These are phyloP conservation scores for Sarocladium strictum DNA, from an alignment of 2,329 filamentous ascomycete species.

Conservation along the genomic window DNA sequence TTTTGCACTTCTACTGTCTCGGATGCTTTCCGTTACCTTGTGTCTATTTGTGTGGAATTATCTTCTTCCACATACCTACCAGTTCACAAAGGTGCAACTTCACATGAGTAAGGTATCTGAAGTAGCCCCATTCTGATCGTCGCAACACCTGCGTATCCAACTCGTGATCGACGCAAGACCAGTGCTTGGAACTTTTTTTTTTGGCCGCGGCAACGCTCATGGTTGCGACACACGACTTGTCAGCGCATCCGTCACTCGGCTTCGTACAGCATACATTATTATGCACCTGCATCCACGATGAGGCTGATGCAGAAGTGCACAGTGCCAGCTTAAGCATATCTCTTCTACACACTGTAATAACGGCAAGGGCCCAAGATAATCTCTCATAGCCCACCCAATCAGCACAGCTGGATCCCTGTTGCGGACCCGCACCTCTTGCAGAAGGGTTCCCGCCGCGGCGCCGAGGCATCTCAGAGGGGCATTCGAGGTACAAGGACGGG, in stretches of 20 bases:
- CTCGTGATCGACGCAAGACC: too few relatives aligned
- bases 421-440: neutral
- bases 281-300: neutral
- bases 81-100: neutral
- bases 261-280: neutral
- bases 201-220: too few relatives aligned
- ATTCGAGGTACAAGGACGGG: neutral
- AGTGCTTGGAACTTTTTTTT: too few relatives aligned
- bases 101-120: neutral
- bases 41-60: neutral
- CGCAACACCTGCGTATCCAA: too few relatives aligned
- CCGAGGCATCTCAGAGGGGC: conserved; percentile 1
- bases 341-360: neutral
- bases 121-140: too few relatives aligned
- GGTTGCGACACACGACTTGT: neutral
- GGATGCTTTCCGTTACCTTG: neutral
- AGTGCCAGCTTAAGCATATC: neutral
- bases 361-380: neutral
- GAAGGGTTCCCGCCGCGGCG: conserved; percentile 7
- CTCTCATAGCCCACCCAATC: conserved; percentile 3
- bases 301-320: conserved; percentile 1
- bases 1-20: neutral
- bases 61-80: neutral
- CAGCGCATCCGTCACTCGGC: neutral
- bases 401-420: neutral